These are phyloP conservation scores for Globisporangium carolinianum DNA, from an alignment of 352 stramenopile species.

Conservation along the genomic window DNA sequence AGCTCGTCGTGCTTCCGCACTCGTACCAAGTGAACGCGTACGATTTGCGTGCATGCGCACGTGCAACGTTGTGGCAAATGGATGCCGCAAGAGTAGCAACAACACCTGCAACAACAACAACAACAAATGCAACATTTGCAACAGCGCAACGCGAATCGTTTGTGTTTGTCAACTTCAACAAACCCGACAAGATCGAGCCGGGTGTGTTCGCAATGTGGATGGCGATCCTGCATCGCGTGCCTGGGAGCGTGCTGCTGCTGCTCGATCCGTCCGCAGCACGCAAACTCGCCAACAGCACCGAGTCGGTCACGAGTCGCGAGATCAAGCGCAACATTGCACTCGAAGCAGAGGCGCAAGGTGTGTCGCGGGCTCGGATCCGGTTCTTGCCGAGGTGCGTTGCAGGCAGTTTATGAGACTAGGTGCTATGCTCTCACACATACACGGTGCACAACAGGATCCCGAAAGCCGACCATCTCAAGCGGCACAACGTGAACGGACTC, in stretches of 20 bases:
- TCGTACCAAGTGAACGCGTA: conserved; percentile 85
- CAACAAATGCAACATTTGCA: too few species aligned
- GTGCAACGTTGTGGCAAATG: conserved; percentile 17
- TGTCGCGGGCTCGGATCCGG: conserved; percentile 34
- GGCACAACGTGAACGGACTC: conserved; percentile 65
- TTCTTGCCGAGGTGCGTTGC: conserved; percentile 42
- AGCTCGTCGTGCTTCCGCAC: conserved; percentile 59
- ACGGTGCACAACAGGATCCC: conserved; percentile 21
- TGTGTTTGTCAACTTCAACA: conserved; percentile 87
- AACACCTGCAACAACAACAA: too few species aligned
- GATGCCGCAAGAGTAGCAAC: too few species aligned
- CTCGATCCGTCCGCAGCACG: conserved; percentile 26
- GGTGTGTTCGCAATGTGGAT: conserved; percentile 68
- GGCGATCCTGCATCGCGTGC: conserved; percentile 48
- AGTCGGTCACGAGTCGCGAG: conserved; percentile 16
- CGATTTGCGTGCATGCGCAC: conserved; percentile 10
- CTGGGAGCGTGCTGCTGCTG: conserved; percentile 46
- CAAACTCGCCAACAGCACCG: conserved; percentile 1
- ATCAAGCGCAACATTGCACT: conserved; percentile 42
- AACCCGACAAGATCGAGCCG: conserved; percentile 79
- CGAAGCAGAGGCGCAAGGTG: conserved; percentile 45
- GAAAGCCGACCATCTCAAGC: conserved; percentile 74
- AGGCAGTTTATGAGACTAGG: conserved; percentile 1
- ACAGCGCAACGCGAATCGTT: conserved; percentile 14
- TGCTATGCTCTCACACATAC: not conserved